These are phyloP conservation scores for Trichoderma polysporum DNA, from an alignment of 2,329 filamentous ascomycete species.

Conservation along the genomic window DNA sequence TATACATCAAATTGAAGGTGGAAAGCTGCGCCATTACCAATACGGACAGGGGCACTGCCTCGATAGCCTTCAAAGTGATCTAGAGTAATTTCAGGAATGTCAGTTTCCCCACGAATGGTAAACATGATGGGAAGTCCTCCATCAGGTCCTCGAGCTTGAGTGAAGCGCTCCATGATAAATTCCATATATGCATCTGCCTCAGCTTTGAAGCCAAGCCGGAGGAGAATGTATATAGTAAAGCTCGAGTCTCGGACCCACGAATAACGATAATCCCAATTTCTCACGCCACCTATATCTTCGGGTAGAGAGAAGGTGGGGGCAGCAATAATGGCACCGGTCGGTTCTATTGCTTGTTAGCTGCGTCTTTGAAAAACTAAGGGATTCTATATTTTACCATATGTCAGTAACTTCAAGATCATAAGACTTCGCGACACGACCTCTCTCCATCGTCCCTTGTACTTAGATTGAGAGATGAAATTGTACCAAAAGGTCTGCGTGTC, in stretches of 20 bases:
- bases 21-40: conserved; percentile 74
- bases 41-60: conserved; percentile 68
- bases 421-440: conserved; percentile 70
- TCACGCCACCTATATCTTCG: conserved; percentile 67
- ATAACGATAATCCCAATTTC: conserved; percentile 73
- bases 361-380: background rate
- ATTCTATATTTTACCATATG: conserved; percentile 47
- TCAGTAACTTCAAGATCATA: conserved; percentile 73
- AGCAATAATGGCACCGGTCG: conserved; percentile 74
- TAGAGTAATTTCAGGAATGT: conserved; percentile 70
- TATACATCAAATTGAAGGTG: conserved; percentile 80
- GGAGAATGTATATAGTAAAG: conserved; percentile 75
- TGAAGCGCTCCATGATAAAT: conserved; percentile 72
- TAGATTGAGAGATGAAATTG: conserved; percentile 69
- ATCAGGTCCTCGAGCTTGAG: conserved; percentile 57
- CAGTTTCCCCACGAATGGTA: conserved; percentile 71
- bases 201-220: conserved; percentile 71
- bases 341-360: conserved; percentile 46
- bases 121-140: conserved; percentile 78
- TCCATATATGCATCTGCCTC: conserved; percentile 78
- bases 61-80: conserved; percentile 71
- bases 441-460: conserved; percentile 70
- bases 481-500: conserved; percentile 72
- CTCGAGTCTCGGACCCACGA: conserved; percentile 76
- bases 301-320: conserved; percentile 76